Evolutionary conservation across 495 filamentous ascomycete genomes (phyloP), one percentile per base, ranked within the genome.

Genomic region (Aspergillus steynii): DNA sequence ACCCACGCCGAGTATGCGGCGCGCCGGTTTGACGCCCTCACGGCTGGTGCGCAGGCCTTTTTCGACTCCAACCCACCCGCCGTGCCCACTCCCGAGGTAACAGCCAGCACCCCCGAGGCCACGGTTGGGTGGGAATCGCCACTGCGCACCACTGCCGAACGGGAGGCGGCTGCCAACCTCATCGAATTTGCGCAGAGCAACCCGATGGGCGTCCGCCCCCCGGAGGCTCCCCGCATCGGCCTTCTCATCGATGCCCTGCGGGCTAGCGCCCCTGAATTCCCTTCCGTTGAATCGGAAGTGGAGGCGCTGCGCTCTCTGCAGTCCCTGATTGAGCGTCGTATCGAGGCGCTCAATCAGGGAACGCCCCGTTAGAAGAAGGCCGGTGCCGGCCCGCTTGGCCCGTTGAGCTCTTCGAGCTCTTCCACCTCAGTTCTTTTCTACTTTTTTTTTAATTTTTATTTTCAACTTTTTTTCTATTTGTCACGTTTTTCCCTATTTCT

Each of bases 171-270:
- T 15, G 59, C 64, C 28, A 75, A 72, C 45, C 59, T 75, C 12
- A 58, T 75, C 25, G 52, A 54, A 15, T 72, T 75, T 56, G 65
- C 72, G 4, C 67, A 64, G 29, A 56, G 56, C 15, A 58, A 65
- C 42, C 59, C 59, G 12, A 29, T 55, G 29, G 34, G 29, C 4
- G 42, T 48, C 32, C 34, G 50, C 12, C 49, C 60, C 26, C 37
- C 37, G 9, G 59, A 60, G n/a, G 15, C 61, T 25, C 61, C 52
- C 34, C 62, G 58, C 37, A 67, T 74, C 29, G 59, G 34, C 53
- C 65, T 69, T 25, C 64, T 74, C 7, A 68, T 74, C 34, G 70
- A 74, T 55, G 68, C 68, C 50, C 53, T 74, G n/a, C 63, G 63
- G 47, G 66, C 72, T 14, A 64, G 55, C 26, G 70, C 70, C 4